phyloP scores from a whole-genome alignment of 495 filamentous ascomycete species.

The Bathelium albidoporum region DNA sequence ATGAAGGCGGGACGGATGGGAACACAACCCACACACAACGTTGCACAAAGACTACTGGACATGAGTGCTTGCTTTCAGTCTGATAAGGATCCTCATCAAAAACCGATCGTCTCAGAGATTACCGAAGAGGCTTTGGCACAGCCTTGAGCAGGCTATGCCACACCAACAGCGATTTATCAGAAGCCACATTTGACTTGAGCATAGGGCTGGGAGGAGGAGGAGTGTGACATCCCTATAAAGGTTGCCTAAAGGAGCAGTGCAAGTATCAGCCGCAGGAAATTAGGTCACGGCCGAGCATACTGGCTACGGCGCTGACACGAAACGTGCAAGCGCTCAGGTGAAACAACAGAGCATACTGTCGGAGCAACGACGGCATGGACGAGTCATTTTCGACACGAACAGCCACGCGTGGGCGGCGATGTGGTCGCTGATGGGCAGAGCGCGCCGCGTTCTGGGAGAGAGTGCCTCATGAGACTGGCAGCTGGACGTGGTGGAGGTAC shows the following conservation, averaged over 20 bases:
- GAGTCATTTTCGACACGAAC: neutral
- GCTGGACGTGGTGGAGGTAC: neutral
- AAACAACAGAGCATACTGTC: neutral
- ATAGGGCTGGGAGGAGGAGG: neutral
- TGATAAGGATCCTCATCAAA: neutral
- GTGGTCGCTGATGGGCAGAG: neutral
- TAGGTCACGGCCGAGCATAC: neutral
- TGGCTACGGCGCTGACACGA: neutral
- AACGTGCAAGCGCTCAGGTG: neutral
- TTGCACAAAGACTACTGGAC: neutral
- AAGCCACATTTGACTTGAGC: neutral
- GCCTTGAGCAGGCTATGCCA: neutral
- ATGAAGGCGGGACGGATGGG: neutral
- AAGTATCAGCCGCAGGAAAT: neutral
- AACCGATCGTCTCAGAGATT: neutral
- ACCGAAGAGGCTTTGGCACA: neutral
- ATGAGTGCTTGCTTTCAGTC: neutral
- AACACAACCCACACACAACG: neutral
- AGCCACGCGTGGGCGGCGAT: neutral
- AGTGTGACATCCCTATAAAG: neutral
- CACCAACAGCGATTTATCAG: neutral
- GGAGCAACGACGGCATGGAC: neutral
- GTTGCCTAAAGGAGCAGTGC: neutral
- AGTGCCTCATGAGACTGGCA: neutral
- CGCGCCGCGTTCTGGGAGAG: neutral